Conservation (phyloP, 2,329 filamentous ascomycete genomes). For the Hypoxylon sp. region DNA sequence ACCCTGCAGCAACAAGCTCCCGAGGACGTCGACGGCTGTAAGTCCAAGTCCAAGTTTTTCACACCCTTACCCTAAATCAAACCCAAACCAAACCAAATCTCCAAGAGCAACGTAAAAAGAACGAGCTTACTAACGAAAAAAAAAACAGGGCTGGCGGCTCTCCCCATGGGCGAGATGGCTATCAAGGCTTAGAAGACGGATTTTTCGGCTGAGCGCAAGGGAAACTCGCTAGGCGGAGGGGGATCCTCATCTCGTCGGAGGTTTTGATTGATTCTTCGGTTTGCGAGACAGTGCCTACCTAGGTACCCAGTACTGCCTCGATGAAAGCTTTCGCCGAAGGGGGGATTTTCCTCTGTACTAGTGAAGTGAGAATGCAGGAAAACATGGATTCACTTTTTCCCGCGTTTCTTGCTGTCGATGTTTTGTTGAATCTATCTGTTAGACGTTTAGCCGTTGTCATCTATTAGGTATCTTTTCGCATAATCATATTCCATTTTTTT, state of each 20-base stretch:
- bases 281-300: no score
- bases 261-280: not conserved
- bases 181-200: conserved; percentile 47
- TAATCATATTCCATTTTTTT: conserved; percentile 32
- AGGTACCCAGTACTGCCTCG: not conserved
- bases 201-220: not conserved
- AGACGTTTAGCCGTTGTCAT: conserved; percentile 38
- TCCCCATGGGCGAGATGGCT: conserved; percentile 51
- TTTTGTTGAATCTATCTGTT: conserved; percentile 29
- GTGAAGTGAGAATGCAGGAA: conserved; percentile 11
- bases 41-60: conserved; percentile 40
- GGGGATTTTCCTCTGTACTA: conserved; percentile 16
- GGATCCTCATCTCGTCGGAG: not conserved
- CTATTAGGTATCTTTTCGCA: conserved; percentile 28
- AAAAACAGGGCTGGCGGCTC: conserved; percentile 46
- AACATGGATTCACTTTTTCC: conserved; percentile 35
- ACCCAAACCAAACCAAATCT: no score
- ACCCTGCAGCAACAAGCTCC: conserved; percentile 60
- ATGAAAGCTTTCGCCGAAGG: not conserved
- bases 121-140: conserved; percentile 21
- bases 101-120: not conserved
- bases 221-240: conserved; percentile 14
- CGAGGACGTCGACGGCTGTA: conserved; percentile 64
- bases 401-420: conserved; percentile 22
- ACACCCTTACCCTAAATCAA: no score